Evolutionary conservation across 441 rosid species (phyloP).

Genomic region (Raphanus hybrid): DNA sequence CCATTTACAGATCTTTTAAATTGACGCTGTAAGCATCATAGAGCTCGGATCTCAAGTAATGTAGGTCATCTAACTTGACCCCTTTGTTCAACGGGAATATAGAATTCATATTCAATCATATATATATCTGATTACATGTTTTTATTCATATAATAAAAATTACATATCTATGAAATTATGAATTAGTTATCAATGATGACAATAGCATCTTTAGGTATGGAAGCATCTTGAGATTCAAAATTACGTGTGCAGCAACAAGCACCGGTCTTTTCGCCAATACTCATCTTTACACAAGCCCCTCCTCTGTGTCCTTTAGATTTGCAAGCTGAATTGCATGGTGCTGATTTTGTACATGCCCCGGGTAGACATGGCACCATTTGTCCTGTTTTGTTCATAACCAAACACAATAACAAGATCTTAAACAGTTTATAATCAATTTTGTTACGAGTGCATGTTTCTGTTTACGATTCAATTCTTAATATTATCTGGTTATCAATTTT

Average conservation of each 20-base stretch:
- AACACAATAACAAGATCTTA: too few relatives aligned
- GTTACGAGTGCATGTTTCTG: too few relatives aligned
- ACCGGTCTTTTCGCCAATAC: background rate
- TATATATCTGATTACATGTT: background rate
- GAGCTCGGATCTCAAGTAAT: background rate
- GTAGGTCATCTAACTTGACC: background rate
- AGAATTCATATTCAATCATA: background rate
- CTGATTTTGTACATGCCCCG: background rate
- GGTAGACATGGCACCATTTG: constrained; percentile 25
- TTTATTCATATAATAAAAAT: background rate
- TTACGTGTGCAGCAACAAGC: constrained; percentile 31
- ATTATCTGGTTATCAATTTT: too few relatives aligned
- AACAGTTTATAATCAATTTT: too few relatives aligned
- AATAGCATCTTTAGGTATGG: background rate
- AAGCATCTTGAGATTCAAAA: constrained; percentile 8
- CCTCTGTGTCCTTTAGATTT: constrained; percentile 24
- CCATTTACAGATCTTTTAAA: background rate
- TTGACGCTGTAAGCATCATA: background rate
- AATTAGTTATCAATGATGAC: background rate
- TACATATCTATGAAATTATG: background rate
- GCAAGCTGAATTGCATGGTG: constrained; percentile 12
- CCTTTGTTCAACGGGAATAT: background rate
- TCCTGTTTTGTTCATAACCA: constrained; percentile 8
- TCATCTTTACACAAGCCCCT: constrained; percentile 20
- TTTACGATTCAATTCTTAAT: too few relatives aligned